phyloP scores from a whole-genome alignment of 164 flowering plant species.

The Cinnamomum micranthum region DNA sequence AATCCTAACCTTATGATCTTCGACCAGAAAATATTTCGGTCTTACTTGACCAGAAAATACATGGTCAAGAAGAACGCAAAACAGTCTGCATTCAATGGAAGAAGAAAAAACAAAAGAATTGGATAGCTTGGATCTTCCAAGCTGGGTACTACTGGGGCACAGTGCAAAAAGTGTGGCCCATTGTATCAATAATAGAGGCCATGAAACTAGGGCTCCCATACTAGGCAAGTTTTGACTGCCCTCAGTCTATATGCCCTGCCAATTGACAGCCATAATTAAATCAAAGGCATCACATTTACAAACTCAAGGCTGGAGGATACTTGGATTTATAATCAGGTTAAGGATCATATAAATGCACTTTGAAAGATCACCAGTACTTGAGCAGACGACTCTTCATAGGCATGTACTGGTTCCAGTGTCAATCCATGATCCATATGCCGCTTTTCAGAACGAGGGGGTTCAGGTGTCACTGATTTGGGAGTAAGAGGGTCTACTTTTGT shows the following conservation, averaged over 20 bases:
- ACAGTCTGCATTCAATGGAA: background rate
- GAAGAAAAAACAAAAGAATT: background rate
- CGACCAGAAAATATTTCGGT: no score
- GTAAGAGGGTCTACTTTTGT: constrained; percentile 64
- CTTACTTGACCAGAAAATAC: background rate
- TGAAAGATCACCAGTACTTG: constrained; percentile 34
- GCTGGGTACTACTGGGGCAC: background rate
- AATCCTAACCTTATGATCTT: no score
- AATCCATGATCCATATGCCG: constrained; percentile 19
- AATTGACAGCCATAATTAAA: no score
- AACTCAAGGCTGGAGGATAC: no score
- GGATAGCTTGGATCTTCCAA: background rate
- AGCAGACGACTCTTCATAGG: constrained; percentile 12
- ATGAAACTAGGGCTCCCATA: background rate
- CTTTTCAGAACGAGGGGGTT: constrained; percentile 57
- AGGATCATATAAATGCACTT: background rate
- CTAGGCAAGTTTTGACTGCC: no score
- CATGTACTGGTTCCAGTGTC: constrained; percentile 18
- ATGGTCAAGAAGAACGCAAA: background rate
- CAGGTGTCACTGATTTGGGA: constrained; percentile 71
- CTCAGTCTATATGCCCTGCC: no score
- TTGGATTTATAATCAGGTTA: background rate
- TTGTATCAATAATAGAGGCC: background rate
- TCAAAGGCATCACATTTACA: no score
- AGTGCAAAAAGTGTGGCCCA: background rate